Base-by-base conservation (phyloP, 192 early-diverging fungal species). In the Coemansia sp. region DNA sequence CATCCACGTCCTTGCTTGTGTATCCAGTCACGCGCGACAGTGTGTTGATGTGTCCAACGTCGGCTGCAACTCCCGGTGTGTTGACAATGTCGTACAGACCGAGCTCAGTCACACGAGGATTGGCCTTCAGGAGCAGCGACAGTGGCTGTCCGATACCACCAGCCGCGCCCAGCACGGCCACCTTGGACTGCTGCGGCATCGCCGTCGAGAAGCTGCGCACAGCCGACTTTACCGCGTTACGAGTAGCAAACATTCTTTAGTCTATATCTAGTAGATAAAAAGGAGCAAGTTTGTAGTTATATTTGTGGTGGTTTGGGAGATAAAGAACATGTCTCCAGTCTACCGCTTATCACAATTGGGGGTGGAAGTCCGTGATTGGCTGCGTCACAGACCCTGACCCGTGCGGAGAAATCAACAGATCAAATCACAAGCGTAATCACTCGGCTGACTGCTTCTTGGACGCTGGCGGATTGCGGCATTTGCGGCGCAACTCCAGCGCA, bases 111-210 rank as follows among this genome's bases (percentile, higher is more conserved):
- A 98, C 88, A 61, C 85, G 74, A 3, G 91, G 83, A 74, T 94
- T 94, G 50, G 89, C 87, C 89, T 97, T 97, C 66, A 97, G 82
- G 64, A 98, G 88, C 56, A 98, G 85, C 48, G 95, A 96, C 47
- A 98, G 87, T 47, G 96, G 94, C 82, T 98, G 96, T 62, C 96
- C 96, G 67, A 98, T 98, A 75, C 96, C 96, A 64, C 96, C 96
- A 53, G 90, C 87, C 53, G 90, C 90, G 69, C 90, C 88, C 59
- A 87, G 84, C 59, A 91, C 88, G 37, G 85, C 81, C 46, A 87
- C 89, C 83, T 84, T 83, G 63, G 82, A 74, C 71, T 69, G 77
- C 68, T 53, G 68, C 44, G 77, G 54, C 21, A 38, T 38, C 46
- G 65, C 67, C 10, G 82, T 83, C 67, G 82, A 83, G 82, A 83